Percentiles rank a stretch among this genome's conserved stretches.
Conservation (phyloP, 2,329 filamentous ascomycete species). For the Cryphonectria nitschkei region DNA sequence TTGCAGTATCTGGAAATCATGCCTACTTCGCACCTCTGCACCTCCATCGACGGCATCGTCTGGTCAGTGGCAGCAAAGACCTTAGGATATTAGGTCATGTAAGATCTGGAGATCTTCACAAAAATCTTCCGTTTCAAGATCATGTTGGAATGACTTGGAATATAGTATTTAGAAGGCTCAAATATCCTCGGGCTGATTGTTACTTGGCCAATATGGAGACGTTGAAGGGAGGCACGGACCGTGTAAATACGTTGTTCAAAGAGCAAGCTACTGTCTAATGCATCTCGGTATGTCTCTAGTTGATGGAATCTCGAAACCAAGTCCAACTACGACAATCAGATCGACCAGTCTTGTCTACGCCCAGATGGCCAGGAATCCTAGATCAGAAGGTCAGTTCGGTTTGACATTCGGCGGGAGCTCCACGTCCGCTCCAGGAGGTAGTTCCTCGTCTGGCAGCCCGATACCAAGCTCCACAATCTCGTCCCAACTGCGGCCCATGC, state of each 20-base stretch:
- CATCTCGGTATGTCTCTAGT: background rate
- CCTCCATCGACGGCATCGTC: background rate
- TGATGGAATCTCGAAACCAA: background rate
- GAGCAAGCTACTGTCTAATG: background rate
- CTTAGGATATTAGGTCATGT: no score
- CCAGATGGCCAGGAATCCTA: background rate
- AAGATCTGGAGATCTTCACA: no score
- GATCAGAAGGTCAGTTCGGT: slow-evolving; percentile 17
- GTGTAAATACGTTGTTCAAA: background rate
- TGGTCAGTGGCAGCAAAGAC: background rate
- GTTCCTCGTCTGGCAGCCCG: slow-evolving; percentile 34
- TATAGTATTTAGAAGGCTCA: no score
- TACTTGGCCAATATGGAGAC: no score
- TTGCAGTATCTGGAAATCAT: background rate
- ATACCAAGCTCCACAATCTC: slow-evolving; percentile 38
- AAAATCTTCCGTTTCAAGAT: no score
- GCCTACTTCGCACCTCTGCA: background rate
- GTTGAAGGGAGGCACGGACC: background rate
- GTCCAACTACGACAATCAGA: background rate
- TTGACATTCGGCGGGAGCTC: slow-evolving; percentile 19
- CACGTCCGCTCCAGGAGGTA: slow-evolving; percentile 23
- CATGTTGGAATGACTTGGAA: background rate
- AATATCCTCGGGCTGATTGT: no score
- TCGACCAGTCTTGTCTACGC: background rate
- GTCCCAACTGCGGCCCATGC: slow-evolving; percentile 53